Conservation (phyloP, 257 asterid genomes). For the Fraxinus quadrangulata region DNA sequence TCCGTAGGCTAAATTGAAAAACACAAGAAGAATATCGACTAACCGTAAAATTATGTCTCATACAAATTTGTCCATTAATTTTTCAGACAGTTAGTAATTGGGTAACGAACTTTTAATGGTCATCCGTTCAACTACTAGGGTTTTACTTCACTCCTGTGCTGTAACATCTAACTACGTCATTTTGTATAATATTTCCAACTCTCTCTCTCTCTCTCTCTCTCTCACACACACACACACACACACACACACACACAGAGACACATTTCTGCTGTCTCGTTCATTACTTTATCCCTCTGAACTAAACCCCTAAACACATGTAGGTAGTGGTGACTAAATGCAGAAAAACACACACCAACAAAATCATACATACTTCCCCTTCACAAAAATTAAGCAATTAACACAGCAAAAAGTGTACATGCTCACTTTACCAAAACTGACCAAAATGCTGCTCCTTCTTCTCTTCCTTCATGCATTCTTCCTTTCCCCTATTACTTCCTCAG, state of each 20-base stretch:
- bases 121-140: too few species aligned
- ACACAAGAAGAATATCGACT: too few species aligned
- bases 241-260: too few species aligned
- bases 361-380: constrained; percentile 25
- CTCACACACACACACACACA: too few species aligned
- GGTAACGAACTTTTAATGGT: too few species aligned
- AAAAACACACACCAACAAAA: neutral
- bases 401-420: constrained; percentile 29
- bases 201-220: constrained; percentile 7
- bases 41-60: too few species aligned
- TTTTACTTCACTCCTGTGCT: neutral
- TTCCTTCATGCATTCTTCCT: constrained; percentile 30
- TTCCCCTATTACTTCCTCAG: constrained; percentile 36
- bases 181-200: neutral
- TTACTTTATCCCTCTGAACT: constrained; percentile 8
- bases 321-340: constrained; percentile 17
- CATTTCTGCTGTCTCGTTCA: constrained; percentile 23
- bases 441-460: constrained; percentile 28
- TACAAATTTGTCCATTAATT: too few species aligned
- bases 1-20: too few species aligned
- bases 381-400: neutral
- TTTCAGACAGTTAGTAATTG: too few species aligned
- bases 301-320: neutral
- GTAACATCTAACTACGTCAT: neutral
- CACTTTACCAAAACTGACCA: constrained; percentile 1